Base-by-base conservation (phyloP, 2,329 filamentous ascomycete genomes). In the Cadophora gregata region DNA sequence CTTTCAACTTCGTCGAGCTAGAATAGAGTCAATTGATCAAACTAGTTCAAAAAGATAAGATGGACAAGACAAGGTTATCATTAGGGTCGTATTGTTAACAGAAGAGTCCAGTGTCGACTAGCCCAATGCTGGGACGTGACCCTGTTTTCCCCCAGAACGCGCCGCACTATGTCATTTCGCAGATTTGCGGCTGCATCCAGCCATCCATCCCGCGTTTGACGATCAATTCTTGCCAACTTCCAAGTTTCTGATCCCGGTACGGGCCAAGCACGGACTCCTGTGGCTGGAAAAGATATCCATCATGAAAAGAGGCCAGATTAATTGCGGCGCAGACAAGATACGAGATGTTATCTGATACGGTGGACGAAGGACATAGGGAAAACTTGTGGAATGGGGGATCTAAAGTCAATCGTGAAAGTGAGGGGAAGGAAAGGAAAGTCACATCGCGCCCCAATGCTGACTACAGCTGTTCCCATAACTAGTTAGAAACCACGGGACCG, bases 181-280 rank as follows among this genome's bases (percentile, higher is more conserved):
- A 48, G 42, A 19, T 29, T 14, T 58, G 53, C 53, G 33, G 33
- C 53, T 58, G 53, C 21, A 36, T 58, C 33, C 53, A 58, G 53
- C 53, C 53, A 58, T 58, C 53, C 53, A 25, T 42, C 21, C 53
- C 53, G 53, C 53, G 31, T 4, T 58, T 42, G 53, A 33, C 53
- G 53, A 58, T 58, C 29, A 33, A n/a, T n/a, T 16, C 8, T 3
- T 58, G 53, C 53, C 53, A 58, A 58, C 53, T 58, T 58, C 53
- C 53, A 58, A 58, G 31, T 58, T 56, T 24, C 12, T 29, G 25
- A 31, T 29, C 50, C 50, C 27, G 19, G 50, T 19, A 45, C 3
- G 16, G 21, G 19, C 19, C 42, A 45, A 45, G 42, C 42, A 45
- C 42, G 42, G 42, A 21, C 42, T 45, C 16, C 42, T 45, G 42